Base-by-base conservation (phyloP, 2,329 filamentous ascomycete genomes). In the Penicillium hordei region DNA sequence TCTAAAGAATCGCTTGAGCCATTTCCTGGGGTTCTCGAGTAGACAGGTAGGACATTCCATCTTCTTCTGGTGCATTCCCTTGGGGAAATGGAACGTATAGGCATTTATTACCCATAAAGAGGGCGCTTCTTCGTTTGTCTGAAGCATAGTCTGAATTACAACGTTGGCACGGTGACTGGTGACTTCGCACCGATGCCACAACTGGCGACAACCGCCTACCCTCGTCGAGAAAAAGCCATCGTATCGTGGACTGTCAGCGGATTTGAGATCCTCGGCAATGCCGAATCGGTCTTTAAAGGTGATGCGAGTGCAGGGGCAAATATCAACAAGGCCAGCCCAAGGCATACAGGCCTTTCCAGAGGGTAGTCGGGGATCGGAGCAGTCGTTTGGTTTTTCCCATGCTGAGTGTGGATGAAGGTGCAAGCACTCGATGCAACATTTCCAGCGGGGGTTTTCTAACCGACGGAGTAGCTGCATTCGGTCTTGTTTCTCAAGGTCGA, bases 371-470 rank as follows among this genome's bases (percentile, higher is more conserved):
- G 7, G 7, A 8, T n/a, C 17, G 8, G 7, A 36, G 34, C 34
- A n/a, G 7, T 36, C 34, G 27, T 8, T 4, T 7, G 44, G 2
- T 6, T 17, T 13, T 4, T 27, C 17, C 36, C 57, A 52, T 36
- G 45, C 25, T 25, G 57, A 59, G 17, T 39, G 45, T 38, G 25
- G 43, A 34, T 61, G 59, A 29, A 61, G 57, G 40, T 39, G 48
- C 45, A 25, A 44, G 36, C 57, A 61, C 38, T 45, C 25, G 34
- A 48, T 23, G 40, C 59, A 61, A 52, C 53, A 59, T 36, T 46
- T 55, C 57, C 57, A 61, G 29, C 49, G 53, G 19, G 46, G 48
- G 40, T 54, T 50, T 53, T 61, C 52, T 8, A 61, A 53, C n/a
- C 44, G 52, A 50, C 15, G 25, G 29, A 61, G 57, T 46, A 61